Evolutionary conservation across 805 yeast genomes (phyloP).

Genomic region (Teunomyces panamensis): DNA sequence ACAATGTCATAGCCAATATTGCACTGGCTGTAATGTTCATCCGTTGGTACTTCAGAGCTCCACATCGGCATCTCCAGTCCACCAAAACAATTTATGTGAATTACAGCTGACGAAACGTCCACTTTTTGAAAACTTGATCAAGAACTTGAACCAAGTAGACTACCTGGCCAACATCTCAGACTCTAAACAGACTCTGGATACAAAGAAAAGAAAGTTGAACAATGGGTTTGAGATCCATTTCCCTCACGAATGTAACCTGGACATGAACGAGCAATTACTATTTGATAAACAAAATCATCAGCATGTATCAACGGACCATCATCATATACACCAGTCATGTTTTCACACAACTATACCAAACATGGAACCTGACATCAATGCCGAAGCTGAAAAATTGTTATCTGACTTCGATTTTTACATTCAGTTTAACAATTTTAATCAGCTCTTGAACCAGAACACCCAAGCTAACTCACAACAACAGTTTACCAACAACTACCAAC

Average conservation of each 20-base stretch:
- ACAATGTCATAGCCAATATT: neutral
- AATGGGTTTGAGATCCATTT: slow-evolving; percentile 33
- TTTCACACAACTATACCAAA: slow-evolving; percentile 44
- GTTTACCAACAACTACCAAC: neutral
- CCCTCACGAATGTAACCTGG: slow-evolving; percentile 37
- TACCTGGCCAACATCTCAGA: slow-evolving; percentile 10
- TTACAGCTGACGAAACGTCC: slow-evolving; percentile 27
- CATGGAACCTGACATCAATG: slow-evolving; percentile 3
- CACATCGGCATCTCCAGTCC: neutral
- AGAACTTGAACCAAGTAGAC: slow-evolving; percentile 32
- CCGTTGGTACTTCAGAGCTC: neutral
- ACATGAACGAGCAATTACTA: neutral
- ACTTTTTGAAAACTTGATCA: slow-evolving; percentile 38
- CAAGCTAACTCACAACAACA: neutral
- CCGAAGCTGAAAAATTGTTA: slow-evolving; percentile 13
- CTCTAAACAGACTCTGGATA: slow-evolving; percentile 5
- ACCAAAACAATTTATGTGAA: slow-evolving; percentile 22
- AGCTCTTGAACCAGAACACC: slow-evolving; percentile 5
- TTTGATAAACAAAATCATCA: neutral
- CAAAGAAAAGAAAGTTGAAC: slow-evolving; percentile 6
- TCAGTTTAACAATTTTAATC: slow-evolving; percentile 32
- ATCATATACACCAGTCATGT: slow-evolving; percentile 40
- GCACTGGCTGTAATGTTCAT: neutral
- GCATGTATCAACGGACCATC: slow-evolving; percentile 1
- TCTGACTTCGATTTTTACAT: slow-evolving; percentile 38